These are phyloP conservation scores for Sphaerulina populicola DNA, from an alignment of 2,329 filamentous ascomycete species.

Conservation along the genomic window DNA sequence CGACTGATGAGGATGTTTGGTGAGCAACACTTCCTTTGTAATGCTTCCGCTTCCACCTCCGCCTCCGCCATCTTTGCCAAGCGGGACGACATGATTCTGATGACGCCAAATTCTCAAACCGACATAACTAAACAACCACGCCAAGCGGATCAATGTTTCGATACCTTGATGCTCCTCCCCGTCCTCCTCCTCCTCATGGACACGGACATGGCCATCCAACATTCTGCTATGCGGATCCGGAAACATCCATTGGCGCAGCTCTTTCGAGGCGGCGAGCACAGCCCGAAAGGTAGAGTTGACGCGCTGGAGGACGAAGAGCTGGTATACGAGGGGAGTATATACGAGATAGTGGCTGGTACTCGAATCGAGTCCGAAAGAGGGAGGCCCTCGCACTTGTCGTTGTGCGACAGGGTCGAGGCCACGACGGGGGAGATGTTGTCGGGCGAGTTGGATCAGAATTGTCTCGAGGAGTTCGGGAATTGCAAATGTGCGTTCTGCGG, in stretches of 20 bases:
- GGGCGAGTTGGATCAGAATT: background rate
- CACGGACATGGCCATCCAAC: background rate
- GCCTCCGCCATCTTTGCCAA: background rate
- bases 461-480: background rate
- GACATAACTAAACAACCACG: background rate
- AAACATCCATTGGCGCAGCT: background rate
- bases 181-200: background rate
- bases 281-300: background rate
- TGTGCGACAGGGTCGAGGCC: background rate
- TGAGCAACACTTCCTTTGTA: background rate
- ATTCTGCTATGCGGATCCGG: no score
- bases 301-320: background rate
- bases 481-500: background rate
- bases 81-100: background rate
- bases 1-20: background rate
- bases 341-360: background rate
- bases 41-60: background rate
- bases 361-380: background rate
- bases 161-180: background rate
- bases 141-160: background rate
- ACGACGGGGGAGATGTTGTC: background rate
- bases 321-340: background rate
- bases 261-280: background rate
- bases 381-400: background rate
- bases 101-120: background rate